phyloP scores from a whole-genome alignment of 2,329 filamentous ascomycete genomes.

The Malbranchea zuffiana region DNA sequence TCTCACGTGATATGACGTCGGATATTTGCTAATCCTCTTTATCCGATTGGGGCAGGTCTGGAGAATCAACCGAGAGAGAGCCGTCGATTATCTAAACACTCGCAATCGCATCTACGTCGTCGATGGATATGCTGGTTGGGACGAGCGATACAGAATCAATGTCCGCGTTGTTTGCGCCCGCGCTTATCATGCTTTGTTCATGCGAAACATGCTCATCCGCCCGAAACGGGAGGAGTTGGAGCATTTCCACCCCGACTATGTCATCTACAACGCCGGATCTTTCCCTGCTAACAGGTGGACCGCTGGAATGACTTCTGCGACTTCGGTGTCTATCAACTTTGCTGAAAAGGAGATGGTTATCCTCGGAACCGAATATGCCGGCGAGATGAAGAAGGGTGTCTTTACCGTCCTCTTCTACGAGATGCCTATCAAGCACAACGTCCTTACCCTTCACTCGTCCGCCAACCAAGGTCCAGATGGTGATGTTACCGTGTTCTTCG shows the following conservation, averaged over 20 bases:
- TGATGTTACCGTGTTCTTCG: slow-evolving; percentile 98
- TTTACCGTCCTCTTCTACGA: slow-evolving; percentile 99
- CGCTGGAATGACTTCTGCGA: slow-evolving; percentile 95
- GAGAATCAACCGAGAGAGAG: slow-evolving; percentile 98
- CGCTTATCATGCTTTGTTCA: slow-evolving; percentile 98
- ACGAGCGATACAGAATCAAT: slow-evolving; percentile 93
- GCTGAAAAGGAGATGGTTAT: slow-evolving; percentile 99
- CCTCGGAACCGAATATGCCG: slow-evolving; percentile 95
- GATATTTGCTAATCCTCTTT: slow-evolving; percentile 8
- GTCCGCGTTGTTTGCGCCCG: slow-evolving; percentile 97
- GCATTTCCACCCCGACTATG: slow-evolving; percentile 98
- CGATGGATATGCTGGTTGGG: slow-evolving; percentile 96
- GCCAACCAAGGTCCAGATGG: slow-evolving; percentile 92
- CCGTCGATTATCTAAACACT: slow-evolving; percentile 98
- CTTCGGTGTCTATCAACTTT: slow-evolving; percentile 97
- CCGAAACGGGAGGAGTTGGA: slow-evolving; percentile 83
- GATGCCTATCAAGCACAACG: slow-evolving; percentile 99
- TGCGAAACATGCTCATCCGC: slow-evolving; percentile 99
- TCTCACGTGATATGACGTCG: slow-evolving; percentile 23
- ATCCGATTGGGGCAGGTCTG: slow-evolving; percentile 60
- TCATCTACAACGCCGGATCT: slow-evolving; percentile 97
- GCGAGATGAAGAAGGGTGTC: slow-evolving; percentile 96
- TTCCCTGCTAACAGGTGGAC: slow-evolving; percentile 99
- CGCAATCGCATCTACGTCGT: slow-evolving; percentile 97
- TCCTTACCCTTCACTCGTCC: slow-evolving; percentile 94